phyloP scores from a whole-genome alignment of 2,329 filamentous ascomycete species.

The Capronia americana region DNA sequence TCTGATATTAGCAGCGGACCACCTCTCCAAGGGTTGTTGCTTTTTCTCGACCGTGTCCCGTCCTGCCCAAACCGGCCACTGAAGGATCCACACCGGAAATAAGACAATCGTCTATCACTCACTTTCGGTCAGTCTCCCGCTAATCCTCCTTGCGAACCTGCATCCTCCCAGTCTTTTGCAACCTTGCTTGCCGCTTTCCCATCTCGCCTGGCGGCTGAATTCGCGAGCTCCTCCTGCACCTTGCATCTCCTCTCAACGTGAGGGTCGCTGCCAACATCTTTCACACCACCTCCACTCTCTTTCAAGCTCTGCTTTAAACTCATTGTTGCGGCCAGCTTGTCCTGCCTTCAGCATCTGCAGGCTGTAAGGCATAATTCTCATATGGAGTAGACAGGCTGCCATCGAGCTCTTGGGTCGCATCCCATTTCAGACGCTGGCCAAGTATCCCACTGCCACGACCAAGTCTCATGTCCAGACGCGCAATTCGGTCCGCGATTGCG shows the following conservation, averaged over 20 bases:
- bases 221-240: slow-evolving; percentile 8
- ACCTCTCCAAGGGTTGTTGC: neutral
- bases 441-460: slow-evolving; percentile 4
- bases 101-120: slow-evolving; percentile 21
- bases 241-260: slow-evolving; percentile 5
- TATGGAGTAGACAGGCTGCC: slow-evolving; percentile 22
- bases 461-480: slow-evolving; percentile 11
- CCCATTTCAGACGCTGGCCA: neutral
- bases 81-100: slow-evolving; percentile 21
- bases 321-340: slow-evolving; percentile 6
- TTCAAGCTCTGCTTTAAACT: slow-evolving; percentile 3
- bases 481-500: neutral
- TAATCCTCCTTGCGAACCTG: neutral
- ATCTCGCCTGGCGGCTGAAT: slow-evolving; percentile 10
- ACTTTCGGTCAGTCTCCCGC: slow-evolving; percentile 14
- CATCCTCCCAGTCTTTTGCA: slow-evolving; percentile 2
- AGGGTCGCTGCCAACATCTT: slow-evolving; percentile 14
- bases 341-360: slow-evolving; percentile 15
- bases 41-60: slow-evolving; percentile 3
- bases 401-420: slow-evolving; percentile 14
- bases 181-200: slow-evolving; percentile 21
- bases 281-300: slow-evolving; percentile 13
- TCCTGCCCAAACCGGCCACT: slow-evolving; percentile 9
- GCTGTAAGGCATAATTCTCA: slow-evolving; percentile 22
- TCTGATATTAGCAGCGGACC: neutral